phyloP scores from a whole-genome alignment of 2,329 filamentous ascomycete genomes.

The Neoascochyta sp. region DNA sequence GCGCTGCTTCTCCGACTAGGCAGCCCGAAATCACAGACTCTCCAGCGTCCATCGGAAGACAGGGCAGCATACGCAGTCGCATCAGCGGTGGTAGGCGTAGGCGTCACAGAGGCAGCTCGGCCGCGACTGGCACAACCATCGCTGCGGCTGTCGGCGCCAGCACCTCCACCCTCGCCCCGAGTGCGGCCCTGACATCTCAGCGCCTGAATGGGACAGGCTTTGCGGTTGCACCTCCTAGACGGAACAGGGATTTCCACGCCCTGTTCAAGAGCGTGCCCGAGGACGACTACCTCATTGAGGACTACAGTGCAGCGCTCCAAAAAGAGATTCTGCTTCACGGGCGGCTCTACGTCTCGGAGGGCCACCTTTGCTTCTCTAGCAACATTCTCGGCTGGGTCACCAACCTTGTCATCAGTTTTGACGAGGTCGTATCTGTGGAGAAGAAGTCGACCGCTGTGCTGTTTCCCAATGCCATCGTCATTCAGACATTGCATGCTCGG shows the following conservation, averaged over 20 bases:
- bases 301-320: slow-evolving; percentile 95
- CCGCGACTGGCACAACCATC: slow-evolving; percentile 61
- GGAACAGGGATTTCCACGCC: slow-evolving; percentile 91
- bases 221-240: slow-evolving; percentile 90
- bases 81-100: slow-evolving; percentile 53
- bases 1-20: slow-evolving; percentile 53
- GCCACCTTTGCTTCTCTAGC: slow-evolving; percentile 96
- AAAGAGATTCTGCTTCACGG: slow-evolving; percentile 93
- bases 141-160: slow-evolving; percentile 69
- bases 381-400: slow-evolving; percentile 99
- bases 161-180: slow-evolving; percentile 64
- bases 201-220: slow-evolving; percentile 93
- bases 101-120: slow-evolving; percentile 79
- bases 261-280: slow-evolving; percentile 96
- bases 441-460: slow-evolving; percentile 93
- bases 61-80: slow-evolving; percentile 51
- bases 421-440: slow-evolving; percentile 94
- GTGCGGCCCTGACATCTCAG: slow-evolving; percentile 58
- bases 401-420: slow-evolving; percentile 95
- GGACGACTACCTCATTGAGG: slow-evolving; percentile 96
- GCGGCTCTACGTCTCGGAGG: slow-evolving; percentile 91
- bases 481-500: slow-evolving; percentile 90
- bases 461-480: slow-evolving; percentile 96
- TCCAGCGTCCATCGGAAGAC: slow-evolving; percentile 50
- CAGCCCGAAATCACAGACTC: slow-evolving; percentile 65